Percentiles rank a stretch among this genome's conserved stretches.
These are phyloP conservation scores for Sphaerulina vaccinii DNA, from an alignment of 2,329 filamentous ascomycete species.

Conservation along the genomic window DNA sequence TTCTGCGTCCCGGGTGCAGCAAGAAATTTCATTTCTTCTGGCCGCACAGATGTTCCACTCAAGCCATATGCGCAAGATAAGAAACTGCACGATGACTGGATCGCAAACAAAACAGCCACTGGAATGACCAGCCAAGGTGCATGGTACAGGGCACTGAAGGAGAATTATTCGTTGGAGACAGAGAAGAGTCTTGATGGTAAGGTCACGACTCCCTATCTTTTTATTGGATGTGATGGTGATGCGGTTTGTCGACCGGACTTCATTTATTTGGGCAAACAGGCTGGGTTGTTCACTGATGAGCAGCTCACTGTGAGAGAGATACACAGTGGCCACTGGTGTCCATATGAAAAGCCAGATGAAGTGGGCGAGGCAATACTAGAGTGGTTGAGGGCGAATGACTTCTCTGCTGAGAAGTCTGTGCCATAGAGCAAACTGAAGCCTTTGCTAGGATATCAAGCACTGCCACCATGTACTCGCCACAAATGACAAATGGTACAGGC, in stretches of 20 bases:
- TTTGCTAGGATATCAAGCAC: not conserved
- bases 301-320: constrained; percentile 20
- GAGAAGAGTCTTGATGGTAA: constrained; percentile 25
- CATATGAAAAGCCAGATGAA: constrained; percentile 31
- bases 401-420: constrained; percentile 13
- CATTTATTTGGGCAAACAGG: constrained; percentile 22
- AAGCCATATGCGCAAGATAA: constrained; percentile 38
- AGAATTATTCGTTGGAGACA: constrained; percentile 29
- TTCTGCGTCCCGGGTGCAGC: constrained; percentile 42
- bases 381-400: constrained; percentile 22
- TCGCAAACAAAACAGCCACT: constrained; percentile 33
- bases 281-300: constrained; percentile 26
- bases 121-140: constrained; percentile 39
- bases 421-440: constrained; percentile 1
- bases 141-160: constrained; percentile 38
- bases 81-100: constrained; percentile 37
- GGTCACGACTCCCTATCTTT: constrained; percentile 38
- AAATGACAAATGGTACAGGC: constrained; percentile 5
- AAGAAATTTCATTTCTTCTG: constrained; percentile 28
- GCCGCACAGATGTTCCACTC: constrained; percentile 31
- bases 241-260: constrained; percentile 27
- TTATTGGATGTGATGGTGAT: constrained; percentile 35
- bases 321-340: constrained; percentile 31
- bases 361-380: constrained; percentile 21
- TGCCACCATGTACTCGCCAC: not conserved